Evolutionary conservation across 495 filamentous ascomycete species (phyloP).

Genomic region (Daldinia childiae): DNA sequence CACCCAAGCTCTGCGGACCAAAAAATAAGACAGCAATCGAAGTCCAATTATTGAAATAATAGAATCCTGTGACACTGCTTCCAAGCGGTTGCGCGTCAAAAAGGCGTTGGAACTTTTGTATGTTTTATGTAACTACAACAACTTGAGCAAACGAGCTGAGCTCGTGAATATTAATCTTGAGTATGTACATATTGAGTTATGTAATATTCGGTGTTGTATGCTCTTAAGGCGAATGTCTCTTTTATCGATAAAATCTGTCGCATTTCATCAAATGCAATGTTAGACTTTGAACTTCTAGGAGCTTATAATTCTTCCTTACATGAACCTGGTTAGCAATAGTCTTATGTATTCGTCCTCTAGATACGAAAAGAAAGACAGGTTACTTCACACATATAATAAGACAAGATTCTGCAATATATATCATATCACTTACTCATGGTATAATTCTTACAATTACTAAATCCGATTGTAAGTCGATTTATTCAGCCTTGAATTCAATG

Average conservation of each 20-base stretch:
- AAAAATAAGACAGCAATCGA: background rate
- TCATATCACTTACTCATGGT: no score
- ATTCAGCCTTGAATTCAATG: background rate
- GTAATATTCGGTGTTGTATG: constrained; percentile 6
- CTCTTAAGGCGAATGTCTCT: background rate
- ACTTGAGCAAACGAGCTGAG: background rate
- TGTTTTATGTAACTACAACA: background rate
- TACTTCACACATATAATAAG: no score
- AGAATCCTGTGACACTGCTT: background rate
- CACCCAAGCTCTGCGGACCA: background rate
- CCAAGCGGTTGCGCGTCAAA: background rate
- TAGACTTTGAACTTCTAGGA: no score
- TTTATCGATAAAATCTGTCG: background rate
- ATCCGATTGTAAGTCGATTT: background rate
- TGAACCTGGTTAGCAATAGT: no score
- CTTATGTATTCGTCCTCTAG: no score
- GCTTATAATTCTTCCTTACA: background rate
- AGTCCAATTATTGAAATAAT: background rate
- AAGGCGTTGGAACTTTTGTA: background rate
- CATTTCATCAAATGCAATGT: no score
- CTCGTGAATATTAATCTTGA: background rate
- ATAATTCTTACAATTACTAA: no score
- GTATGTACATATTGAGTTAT: background rate
- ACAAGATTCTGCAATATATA: no score
- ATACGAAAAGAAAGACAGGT: no score